A percentile compares a stretch with the other conserved stretches of the same genome.
Conservation (phyloP, 805 yeast species). For the Starmerella lactis-condensi region DNA sequence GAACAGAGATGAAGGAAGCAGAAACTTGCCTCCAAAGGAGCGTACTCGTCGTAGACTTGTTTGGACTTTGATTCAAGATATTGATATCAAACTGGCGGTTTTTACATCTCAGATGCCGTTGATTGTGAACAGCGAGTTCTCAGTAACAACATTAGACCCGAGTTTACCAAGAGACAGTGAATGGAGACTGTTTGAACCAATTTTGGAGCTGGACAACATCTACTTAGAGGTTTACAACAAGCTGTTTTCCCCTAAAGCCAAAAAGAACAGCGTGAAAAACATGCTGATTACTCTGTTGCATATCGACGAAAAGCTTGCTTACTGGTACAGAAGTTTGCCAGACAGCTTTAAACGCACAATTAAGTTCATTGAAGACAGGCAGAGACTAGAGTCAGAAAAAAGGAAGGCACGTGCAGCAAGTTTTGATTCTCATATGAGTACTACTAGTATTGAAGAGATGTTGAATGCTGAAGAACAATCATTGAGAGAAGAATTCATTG, state of each 20-base stretch:
- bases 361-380: constrained; percentile 1
- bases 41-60: constrained; percentile 25
- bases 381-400: not conserved
- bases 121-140: constrained; percentile 17
- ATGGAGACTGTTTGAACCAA: not conserved
- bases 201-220: constrained; percentile 6
- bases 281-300: constrained; percentile 8
- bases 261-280: constrained; percentile 4
- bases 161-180: not conserved
- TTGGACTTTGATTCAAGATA: constrained; percentile 34
- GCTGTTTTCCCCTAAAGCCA: constrained; percentile 12
- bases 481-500: not conserved
- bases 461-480: not conserved
- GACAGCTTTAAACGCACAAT: not conserved
- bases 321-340: constrained; percentile 12
- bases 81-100: constrained; percentile 30
- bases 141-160: not conserved
- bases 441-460: no score
- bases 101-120: constrained; percentile 34
- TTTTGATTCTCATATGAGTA: no score
- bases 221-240: constrained; percentile 9
- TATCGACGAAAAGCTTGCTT: constrained; percentile 8
- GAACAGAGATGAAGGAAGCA: constrained; percentile 31
- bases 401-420: constrained; percentile 1
- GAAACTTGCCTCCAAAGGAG: constrained; percentile 25